Percentiles rank a stretch among this genome's conserved stretches.
Evolutionary conservation across 2,329 filamentous ascomycete species (phyloP).

Genomic region (Calonectria naviculata): DNA sequence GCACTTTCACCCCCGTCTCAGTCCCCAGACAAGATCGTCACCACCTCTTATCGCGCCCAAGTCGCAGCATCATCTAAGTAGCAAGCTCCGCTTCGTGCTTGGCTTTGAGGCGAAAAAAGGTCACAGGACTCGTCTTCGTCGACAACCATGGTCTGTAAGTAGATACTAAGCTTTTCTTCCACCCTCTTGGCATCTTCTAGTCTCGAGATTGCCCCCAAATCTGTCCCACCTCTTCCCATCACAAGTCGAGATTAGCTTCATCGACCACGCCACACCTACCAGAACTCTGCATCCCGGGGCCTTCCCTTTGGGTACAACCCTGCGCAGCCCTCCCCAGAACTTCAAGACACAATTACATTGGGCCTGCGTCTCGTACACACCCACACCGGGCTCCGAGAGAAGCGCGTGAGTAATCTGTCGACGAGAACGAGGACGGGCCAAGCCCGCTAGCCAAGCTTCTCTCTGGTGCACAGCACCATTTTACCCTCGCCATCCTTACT

Average conservation of each 20-base stretch:
- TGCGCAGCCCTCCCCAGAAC: not conserved
- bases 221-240: not conserved
- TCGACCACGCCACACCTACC: conserved; percentile 13
- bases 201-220: not conserved
- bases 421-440: not conserved
- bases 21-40: not conserved
- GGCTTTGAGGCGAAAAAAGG: not conserved
- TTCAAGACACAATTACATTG: conserved; percentile 2
- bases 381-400: not conserved
- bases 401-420: conserved; percentile 2
- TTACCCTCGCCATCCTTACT: not conserved
- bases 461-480: not conserved
- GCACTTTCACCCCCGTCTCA: not conserved
- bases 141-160: conserved; percentile 18
- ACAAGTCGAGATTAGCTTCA: conserved; percentile 17
- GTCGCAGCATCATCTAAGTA: not conserved
- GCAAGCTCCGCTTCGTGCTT: not conserved
- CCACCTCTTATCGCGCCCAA: not conserved
- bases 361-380: not conserved
- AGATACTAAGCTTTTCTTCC: conserved; percentile 10
- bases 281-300: not conserved
- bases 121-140: not conserved
- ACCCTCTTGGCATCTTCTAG: conserved; percentile 5
- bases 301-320: conserved; percentile 4
- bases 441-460: not conserved